Conservation (phyloP, 2,329 filamentous ascomycete genomes). For the Microdochium paspali region DNA sequence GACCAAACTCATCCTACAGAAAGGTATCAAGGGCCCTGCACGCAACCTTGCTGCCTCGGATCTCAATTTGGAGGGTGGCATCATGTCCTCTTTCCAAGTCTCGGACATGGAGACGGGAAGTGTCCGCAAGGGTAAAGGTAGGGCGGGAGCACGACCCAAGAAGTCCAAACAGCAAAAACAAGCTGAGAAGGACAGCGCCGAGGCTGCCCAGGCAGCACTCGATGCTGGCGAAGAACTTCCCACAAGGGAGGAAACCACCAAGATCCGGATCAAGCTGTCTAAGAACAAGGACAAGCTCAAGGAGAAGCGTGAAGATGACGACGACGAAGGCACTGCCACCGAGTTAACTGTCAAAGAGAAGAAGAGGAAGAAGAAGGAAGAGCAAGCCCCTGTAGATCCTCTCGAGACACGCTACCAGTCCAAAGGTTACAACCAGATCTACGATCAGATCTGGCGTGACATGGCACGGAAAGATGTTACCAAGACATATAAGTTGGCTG, state of each 20-base stretch:
- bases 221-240: constrained; percentile 70
- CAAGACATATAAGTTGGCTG: constrained; percentile 84
- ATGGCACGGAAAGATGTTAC: constrained; percentile 87
- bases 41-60: constrained; percentile 61
- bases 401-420: constrained; percentile 65
- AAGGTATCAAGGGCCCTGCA: constrained; percentile 72
- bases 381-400: constrained; percentile 25
- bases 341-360: constrained; percentile 30
- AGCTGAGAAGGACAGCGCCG: constrained; percentile 72
- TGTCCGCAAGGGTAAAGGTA: constrained; percentile 39
- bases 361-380: constrained; percentile 25
- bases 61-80: constrained; percentile 75
- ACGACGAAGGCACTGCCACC: constrained; percentile 24
- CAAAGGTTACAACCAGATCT: constrained; percentile 93
- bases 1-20: constrained; percentile 78
- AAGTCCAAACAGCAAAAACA: constrained; percentile 86
- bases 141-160: constrained; percentile 63
- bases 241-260: constrained; percentile 43
- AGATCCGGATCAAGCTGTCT: constrained; percentile 54
- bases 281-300: constrained; percentile 35
- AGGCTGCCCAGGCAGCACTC: constrained; percentile 76
- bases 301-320: constrained; percentile 28
- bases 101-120: constrained; percentile 42
- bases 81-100: constrained; percentile 75
- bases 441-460: constrained; percentile 95